These are phyloP conservation scores for Leucosporidium yakuticum DNA, from an alignment of 768 basidiomycete genomes.

Conservation along the genomic window DNA sequence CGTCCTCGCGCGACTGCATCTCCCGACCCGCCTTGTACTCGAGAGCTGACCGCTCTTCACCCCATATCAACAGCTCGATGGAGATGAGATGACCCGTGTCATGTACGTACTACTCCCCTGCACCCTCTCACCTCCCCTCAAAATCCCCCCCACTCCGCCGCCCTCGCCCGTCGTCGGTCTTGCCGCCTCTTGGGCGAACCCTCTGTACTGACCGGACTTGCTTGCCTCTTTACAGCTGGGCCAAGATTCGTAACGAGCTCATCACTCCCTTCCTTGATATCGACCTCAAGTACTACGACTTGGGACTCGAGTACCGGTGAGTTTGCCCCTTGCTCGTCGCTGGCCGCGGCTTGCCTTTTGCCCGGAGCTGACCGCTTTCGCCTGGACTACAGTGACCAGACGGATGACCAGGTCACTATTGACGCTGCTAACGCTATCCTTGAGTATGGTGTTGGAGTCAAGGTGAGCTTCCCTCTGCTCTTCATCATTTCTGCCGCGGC, in stretches of 20 bases:
- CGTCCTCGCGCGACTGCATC: not conserved
- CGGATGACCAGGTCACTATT: conserved; percentile 84
- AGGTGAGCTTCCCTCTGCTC: conserved; percentile 43
- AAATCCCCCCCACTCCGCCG: not conserved
- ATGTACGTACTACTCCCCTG: conserved; percentile 93
- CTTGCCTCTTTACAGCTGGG: conserved; percentile 20
- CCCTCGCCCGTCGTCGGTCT: not conserved
- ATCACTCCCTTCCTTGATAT: conserved; percentile 91
- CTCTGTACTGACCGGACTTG: not conserved
- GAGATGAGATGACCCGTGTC: conserved; percentile 89
- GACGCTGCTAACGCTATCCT: conserved; percentile 92
- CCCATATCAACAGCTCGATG: conserved; percentile 33
- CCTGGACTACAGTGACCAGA: conserved; percentile 70
- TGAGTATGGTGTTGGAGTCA: conserved; percentile 92
- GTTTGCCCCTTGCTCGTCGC: not conserved
- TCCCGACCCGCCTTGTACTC: not conserved
- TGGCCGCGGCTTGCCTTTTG: not conserved
- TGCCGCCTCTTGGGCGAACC: not conserved
- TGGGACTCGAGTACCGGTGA: conserved; percentile 51
- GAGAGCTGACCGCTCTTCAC: not conserved
- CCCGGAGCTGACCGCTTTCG: conserved; percentile 18
- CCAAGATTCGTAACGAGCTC: conserved; percentile 54
- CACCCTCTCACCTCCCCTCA: not conserved
- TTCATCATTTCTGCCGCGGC: not conserved
- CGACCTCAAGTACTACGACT: conserved; percentile 96